A percentile compares a stretch with the other conserved stretches of the same genome.
Evolutionary conservation across 768 basidiomycete genomes (phyloP).

Genomic region (Phanerodontia chrysosporium): DNA sequence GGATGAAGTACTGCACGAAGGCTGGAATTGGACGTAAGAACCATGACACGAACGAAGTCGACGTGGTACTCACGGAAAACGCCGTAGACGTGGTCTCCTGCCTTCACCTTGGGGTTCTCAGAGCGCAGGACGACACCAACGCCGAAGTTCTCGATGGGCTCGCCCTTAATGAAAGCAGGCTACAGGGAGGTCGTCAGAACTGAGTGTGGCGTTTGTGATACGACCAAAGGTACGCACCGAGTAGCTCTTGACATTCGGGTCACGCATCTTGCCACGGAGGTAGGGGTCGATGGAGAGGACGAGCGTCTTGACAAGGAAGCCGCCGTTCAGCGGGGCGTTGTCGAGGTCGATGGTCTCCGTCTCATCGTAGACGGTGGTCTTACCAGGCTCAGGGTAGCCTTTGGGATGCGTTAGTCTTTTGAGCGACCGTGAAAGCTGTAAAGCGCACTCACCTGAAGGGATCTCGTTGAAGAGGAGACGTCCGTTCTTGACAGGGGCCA

Average conservation of each 20-base stretch:
- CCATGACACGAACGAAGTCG: conserved; percentile 25
- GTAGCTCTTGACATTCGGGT: background rate
- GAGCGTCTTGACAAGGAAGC: conserved; percentile 26
- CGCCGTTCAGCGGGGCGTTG: conserved; percentile 22
- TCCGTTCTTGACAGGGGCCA: conserved; percentile 25
- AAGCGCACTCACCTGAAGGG: conserved; percentile 20
- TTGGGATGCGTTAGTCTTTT: too few relatives aligned
- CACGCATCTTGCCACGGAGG: conserved; percentile 16
- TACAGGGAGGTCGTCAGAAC: background rate
- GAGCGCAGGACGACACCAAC: conserved; percentile 25
- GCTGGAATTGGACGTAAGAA: conserved; percentile 29
- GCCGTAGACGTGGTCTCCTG: conserved; percentile 23
- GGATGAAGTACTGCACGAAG: conserved; percentile 39
- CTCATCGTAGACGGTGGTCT: conserved; percentile 23
- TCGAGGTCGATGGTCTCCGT: conserved; percentile 26
- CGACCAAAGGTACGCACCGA: conserved; percentile 18
- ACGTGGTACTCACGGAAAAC: conserved; percentile 23
- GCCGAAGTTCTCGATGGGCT: conserved; percentile 24
- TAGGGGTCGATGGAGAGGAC: conserved; percentile 20
- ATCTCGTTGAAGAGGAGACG: conserved; percentile 26
- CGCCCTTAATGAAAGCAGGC: conserved; percentile 21
- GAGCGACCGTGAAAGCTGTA: background rate
- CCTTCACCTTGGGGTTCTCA: conserved; percentile 16
- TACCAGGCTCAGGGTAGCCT: conserved; percentile 24
- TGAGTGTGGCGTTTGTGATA: conserved; percentile 14